Conservation (phyloP, 805 yeast species). For the Hyphopichia homilentoma region DNA sequence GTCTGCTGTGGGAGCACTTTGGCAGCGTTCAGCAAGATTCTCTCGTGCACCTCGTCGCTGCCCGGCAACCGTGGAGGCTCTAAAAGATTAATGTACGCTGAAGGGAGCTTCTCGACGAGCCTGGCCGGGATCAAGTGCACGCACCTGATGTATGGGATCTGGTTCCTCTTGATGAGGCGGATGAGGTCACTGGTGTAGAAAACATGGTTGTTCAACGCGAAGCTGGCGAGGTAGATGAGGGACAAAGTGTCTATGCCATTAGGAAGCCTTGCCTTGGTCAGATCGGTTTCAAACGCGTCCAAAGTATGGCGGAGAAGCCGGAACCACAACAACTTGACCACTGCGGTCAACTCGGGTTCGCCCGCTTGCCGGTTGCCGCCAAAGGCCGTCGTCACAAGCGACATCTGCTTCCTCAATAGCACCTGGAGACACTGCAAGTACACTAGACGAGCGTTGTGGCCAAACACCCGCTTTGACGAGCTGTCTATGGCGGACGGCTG, state of each 20-base stretch:
- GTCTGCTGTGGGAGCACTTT: conserved; percentile 4
- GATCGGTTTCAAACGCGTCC: neutral
- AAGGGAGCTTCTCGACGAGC: conserved; percentile 35
- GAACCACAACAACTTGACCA: conserved; percentile 34
- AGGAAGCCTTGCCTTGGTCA: neutral
- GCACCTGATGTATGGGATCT: conserved; percentile 48
- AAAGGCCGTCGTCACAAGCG: conserved; percentile 5
- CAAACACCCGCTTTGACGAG: conserved; percentile 31
- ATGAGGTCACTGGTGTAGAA: conserved; percentile 48
- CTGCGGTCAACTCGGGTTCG: conserved; percentile 12
- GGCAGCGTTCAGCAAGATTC: conserved; percentile 11
- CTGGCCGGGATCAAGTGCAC: conserved; percentile 35
- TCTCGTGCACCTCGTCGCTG: conserved; percentile 29
- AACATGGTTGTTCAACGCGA: conserved; percentile 44
- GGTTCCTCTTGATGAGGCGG: conserved; percentile 35
- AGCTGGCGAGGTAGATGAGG: conserved; percentile 49
- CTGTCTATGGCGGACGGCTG: neutral
- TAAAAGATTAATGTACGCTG: conserved; percentile 29
- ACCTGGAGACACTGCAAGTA: conserved; percentile 48
- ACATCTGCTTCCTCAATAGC: conserved; percentile 47
- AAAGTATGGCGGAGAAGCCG: conserved; percentile 10
- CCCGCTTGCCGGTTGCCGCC: too few relatives aligned
- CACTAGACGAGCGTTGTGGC: conserved; percentile 43
- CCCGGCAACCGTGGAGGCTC: conserved; percentile 40
- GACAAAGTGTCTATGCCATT: conserved; percentile 24